Evolutionary conservation across 2,329 filamentous ascomycete genomes (phyloP).

Genomic region (Trichothecium roseum): DNA sequence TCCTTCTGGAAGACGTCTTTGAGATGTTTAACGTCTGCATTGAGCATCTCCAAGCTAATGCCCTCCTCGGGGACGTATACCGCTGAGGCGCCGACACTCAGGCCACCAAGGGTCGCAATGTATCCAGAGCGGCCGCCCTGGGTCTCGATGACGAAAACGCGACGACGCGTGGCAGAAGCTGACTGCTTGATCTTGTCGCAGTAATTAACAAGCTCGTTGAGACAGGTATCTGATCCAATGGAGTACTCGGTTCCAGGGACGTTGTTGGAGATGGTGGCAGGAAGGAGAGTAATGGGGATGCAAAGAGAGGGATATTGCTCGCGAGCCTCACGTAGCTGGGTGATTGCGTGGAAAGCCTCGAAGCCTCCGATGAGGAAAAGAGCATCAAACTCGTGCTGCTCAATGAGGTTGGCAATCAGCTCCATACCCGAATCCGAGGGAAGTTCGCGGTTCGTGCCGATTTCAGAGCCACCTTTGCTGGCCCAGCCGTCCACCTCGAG

Average conservation of each 20-base stretch:
- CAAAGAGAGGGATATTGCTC: conserved; percentile 73
- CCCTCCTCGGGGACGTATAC: conserved; percentile 98
- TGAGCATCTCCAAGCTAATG: conserved; percentile 86
- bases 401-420: conserved; percentile 71
- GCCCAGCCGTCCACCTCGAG: conserved; percentile 93
- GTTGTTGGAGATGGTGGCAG: conserved; percentile 98
- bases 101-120: conserved; percentile 79
- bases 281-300: conserved; percentile 84
- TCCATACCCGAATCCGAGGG: conserved; percentile 79
- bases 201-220: conserved; percentile 90
- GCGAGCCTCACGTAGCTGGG: conserved; percentile 74
- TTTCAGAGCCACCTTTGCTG: conserved; percentile 93
- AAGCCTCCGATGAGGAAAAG: conserved; percentile 92
- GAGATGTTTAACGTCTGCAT: conserved; percentile 79
- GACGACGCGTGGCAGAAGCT: conserved; percentile 81
- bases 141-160: conserved; percentile 96
- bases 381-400: conserved; percentile 79
- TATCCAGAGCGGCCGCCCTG: conserved; percentile 94
- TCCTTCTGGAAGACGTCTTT: conserved; percentile 78
- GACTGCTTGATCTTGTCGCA: conserved; percentile 98
- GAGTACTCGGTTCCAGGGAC: conserved; percentile 97
- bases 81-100: conserved; percentile 83
- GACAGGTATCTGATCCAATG: conserved; percentile 87
- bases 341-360: conserved; percentile 88
- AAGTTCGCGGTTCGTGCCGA: conserved; percentile 91